Percentiles rank a stretch among this genome's conserved stretches.
Conservation (phyloP, 2,329 filamentous ascomycete genomes). For the Xenosphaeropsis pyriputrescens region DNA sequence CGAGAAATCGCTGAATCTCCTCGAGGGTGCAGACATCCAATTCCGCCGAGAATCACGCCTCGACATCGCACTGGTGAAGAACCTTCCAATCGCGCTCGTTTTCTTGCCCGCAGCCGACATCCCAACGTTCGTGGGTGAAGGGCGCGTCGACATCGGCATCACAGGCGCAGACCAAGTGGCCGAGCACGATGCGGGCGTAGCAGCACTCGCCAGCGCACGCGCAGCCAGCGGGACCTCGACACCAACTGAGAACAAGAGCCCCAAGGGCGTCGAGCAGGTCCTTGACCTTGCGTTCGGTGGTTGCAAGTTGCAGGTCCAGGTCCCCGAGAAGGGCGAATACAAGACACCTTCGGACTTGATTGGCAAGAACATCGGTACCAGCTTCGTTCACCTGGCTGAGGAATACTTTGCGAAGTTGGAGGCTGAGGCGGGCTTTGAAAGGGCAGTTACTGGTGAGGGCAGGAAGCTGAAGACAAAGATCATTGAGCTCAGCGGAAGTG, state of each 20-base stretch:
- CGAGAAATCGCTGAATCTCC: slow-evolving; percentile 74
- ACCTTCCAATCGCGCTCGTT: slow-evolving; percentile 85
- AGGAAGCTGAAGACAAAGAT: slow-evolving; percentile 70
- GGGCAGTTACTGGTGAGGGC: slow-evolving; percentile 16
- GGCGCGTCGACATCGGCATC: slow-evolving; percentile 85
- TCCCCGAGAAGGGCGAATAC: slow-evolving; percentile 71
- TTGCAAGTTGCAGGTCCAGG: slow-evolving; percentile 94
- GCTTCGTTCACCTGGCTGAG: slow-evolving; percentile 74
- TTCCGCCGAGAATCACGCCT: slow-evolving; percentile 90
- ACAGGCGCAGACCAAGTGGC: slow-evolving; percentile 86
- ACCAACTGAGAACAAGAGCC: slow-evolving; percentile 23
- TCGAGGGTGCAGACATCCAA: slow-evolving; percentile 89
- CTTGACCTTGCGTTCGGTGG: slow-evolving; percentile 81
- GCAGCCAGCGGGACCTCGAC: slow-evolving; percentile 30
- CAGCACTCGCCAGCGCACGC: slow-evolving; percentile 29
- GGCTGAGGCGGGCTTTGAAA: slow-evolving; percentile 21
- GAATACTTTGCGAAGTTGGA: slow-evolving; percentile 78
- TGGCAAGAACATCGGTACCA: slow-evolving; percentile 88
- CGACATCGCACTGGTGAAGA: slow-evolving; percentile 96
- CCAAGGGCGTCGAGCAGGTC: slow-evolving; percentile 56
- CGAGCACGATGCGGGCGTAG: slow-evolving; percentile 63
- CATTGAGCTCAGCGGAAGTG: slow-evolving; percentile 88
- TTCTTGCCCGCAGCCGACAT: slow-evolving; percentile 97
- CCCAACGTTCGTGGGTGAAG: slow-evolving; percentile 92
- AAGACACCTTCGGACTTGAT: slow-evolving; percentile 60